Base-by-base conservation (phyloP, 371 early-diverging fungal species). In the Rhizopus sp. region DNA sequence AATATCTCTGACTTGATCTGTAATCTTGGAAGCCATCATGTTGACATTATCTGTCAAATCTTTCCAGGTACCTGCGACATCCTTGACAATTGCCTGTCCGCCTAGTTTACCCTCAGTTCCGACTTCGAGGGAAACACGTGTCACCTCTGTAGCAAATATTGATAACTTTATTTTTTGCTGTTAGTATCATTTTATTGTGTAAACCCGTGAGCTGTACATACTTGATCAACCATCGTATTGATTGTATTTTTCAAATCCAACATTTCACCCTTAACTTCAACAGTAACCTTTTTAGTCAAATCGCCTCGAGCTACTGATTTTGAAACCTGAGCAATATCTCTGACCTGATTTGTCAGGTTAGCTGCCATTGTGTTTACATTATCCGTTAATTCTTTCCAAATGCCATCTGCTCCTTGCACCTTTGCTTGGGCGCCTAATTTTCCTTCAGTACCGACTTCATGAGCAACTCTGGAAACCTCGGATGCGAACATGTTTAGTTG, bases 311-410 rank as follows among this genome's bases (percentile, higher is more conserved):
- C 78, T 5, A 82, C 78, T 3, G 78, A 75, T 53, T 76, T 82
- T 7, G 78, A 76, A 9, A 82, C 80, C 15, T 60, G 61, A 23
- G 82, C 80, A 55, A 82, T 82, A 59, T 78, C 76, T 10, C 82
- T 64, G 5, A 82, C 82, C 63, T 82, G 82, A 35, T 72, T 68
- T 7, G 82, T 82, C 4, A 82, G 58, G 48, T 82, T 82, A 53
- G 68, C 72, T 5, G 75, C 75, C 75, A 75, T 75, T 17, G 69
- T 57, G 58, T 84, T 84, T 51, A 84, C 84, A 52, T 82, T 84
- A 54, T 82, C 84, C 0, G 83, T 83, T 3, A 86, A 66, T 61
- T 82, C 73, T 63, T 78, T 82, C 86, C 84, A 84, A 7, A 78
- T 82, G 4, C 86, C 86, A 33, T 74, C 82, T 42, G 81, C 82